phyloP scores from a whole-genome alignment of 2,329 filamentous ascomycete genomes.

The Lecanicillium sp. region DNA sequence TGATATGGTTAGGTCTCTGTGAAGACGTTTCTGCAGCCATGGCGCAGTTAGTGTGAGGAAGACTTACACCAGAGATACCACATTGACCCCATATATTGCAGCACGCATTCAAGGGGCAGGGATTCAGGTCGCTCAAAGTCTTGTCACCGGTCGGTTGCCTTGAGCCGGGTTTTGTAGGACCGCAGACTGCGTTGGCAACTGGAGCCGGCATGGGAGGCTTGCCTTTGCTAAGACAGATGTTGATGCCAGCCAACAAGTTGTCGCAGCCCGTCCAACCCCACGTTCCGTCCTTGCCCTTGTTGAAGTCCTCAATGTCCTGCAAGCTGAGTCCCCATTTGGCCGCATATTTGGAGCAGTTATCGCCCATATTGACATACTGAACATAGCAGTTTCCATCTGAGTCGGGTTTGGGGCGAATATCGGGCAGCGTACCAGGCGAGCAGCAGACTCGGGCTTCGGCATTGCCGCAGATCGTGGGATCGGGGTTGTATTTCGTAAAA shows the following conservation, averaged over 20 bases:
- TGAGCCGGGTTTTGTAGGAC: constrained; percentile 27
- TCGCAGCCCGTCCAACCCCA: constrained; percentile 27
- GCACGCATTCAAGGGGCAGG: constrained; percentile 25
- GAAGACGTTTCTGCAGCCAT: no score
- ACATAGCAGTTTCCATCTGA: constrained; percentile 25
- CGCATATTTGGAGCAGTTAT: constrained; percentile 33
- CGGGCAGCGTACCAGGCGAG: constrained; percentile 27
- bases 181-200: constrained; percentile 27
- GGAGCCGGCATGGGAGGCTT: constrained; percentile 28
- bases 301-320: constrained; percentile 30
- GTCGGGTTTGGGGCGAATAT: constrained; percentile 27
- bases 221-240: constrained; percentile 31
- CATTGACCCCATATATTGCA: constrained; percentile 36
- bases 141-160: constrained; percentile 18
- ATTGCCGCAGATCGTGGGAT: constrained; percentile 23
- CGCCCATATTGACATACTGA: constrained; percentile 23
- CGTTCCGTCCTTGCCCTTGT: constrained; percentile 26
- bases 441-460: constrained; percentile 28
- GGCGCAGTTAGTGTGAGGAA: background rate
- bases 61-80: no score
- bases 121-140: constrained; percentile 21
- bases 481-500: constrained; percentile 29
- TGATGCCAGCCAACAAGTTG: constrained; percentile 20
- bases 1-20: no score
- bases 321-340: constrained; percentile 28